These are phyloP conservation scores for Drechslerella dactyloides DNA, from an alignment of 2,329 filamentous ascomycete species.

Conservation along the genomic window DNA sequence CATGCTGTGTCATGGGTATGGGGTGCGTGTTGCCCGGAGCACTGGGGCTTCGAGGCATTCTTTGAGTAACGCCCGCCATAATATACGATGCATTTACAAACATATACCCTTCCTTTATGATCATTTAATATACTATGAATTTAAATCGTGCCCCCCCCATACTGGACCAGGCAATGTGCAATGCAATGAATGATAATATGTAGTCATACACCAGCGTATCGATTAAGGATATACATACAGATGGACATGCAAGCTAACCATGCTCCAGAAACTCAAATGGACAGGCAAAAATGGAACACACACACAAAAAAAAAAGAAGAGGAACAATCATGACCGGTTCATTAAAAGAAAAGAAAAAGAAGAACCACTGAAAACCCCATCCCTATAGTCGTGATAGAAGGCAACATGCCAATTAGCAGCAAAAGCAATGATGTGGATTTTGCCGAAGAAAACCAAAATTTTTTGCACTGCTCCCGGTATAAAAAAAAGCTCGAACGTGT, in stretches of 20 bases:
- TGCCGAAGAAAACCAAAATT: slow-evolving; percentile 2
- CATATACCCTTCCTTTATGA: too few relatives aligned
- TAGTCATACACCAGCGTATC: slow-evolving; percentile 2
- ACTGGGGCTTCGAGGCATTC: too few relatives aligned
- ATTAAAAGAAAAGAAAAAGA: slow-evolving; percentile 34
- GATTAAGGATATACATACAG: slow-evolving; percentile 9
- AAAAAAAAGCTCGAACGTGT: slow-evolving; percentile 24
- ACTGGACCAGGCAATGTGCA: too few relatives aligned
- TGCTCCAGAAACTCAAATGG: slow-evolving; percentile 5
- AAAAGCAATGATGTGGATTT: too few relatives aligned
- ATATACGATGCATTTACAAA: too few relatives aligned
- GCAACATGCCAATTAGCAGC: background rate
- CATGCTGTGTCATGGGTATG: too few relatives aligned
- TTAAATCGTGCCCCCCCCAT: too few relatives aligned
- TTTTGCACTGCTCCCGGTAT: slow-evolving; percentile 24
- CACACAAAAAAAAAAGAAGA: slow-evolving; percentile 11
- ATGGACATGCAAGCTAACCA: slow-evolving; percentile 5
- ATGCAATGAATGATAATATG: too few relatives aligned
- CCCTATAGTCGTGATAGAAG: slow-evolving; percentile 15
- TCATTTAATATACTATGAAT: too few relatives aligned
- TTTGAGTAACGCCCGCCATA: too few relatives aligned
- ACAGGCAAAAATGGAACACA: background rate
- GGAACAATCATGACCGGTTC: slow-evolving; percentile 27
- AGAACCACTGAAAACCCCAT: slow-evolving; percentile 21
- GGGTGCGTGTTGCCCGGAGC: too few relatives aligned